Base-by-base conservation (phyloP, 106 monocot genomes). In the Dioscorea zingiberensis region DNA sequence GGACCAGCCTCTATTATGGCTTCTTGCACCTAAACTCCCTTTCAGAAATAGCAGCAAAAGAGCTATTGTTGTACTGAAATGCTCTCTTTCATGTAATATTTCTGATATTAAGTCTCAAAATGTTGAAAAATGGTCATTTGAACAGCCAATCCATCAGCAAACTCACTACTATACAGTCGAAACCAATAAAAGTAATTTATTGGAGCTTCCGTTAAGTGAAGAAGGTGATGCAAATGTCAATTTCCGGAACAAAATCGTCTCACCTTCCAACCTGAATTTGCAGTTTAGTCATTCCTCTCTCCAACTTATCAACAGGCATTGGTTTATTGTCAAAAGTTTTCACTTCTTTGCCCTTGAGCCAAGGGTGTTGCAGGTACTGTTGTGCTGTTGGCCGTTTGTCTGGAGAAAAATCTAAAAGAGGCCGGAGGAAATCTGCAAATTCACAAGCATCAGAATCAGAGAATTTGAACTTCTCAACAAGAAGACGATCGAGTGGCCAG, bases 391-490 rank as follows among this genome's bases (percentile, higher is more conserved):
- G 88, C 62, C 91, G 66, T 59, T 85, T 83, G 58, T 97, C 95
- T 7, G 95, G 91, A 14, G 73, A 71, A 65, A 88, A 97, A 66
- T 97, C 75, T 25, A 97, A 81, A 25, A 91, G 78, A 25, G 95
- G 88, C 47, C 63, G 62, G 54, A 97, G 83, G 72, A 97, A 91
- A 11, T 91, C 55, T 21, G 85, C 69, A 65, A 91, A 81, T 23
- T 69, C 73, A 9, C 23, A 54, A 14, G 88, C 95, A 48, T 91
- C 95, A 21, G 67, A 21, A 13, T 78, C 74, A 2, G 85, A 55
- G 26, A 97, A 91, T 17, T 83, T 83, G 83, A 85, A 97, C 48
- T 86, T 91, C 3, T 97, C 91, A 45, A 75, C 56, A 2, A 97
- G 73, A 60, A 91, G 73, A 0, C 60, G 70, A 27, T 88, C 80